Evolutionary conservation across 768 basidiomycete genomes (phyloP), one percentile per base, ranked within the genome.

Genomic region (Leccinum disarticulatum): DNA sequence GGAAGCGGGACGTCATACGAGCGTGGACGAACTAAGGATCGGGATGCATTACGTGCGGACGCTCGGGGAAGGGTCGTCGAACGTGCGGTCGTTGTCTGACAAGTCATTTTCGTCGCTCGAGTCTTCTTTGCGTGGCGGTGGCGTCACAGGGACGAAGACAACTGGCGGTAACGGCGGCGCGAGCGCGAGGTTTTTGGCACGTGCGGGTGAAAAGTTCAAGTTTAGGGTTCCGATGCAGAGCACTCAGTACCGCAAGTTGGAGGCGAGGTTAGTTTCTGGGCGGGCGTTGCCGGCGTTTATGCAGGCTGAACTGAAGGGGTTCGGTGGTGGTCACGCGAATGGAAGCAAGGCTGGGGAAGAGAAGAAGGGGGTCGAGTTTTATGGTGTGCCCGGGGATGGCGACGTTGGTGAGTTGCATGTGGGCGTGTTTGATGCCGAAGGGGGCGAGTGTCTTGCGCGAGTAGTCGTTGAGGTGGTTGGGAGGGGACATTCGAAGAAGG

Each of bases 1-100:
- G 62, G 50, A 67, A 70, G 57, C 77, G 70, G 57, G 76, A 63
- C 66, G 76, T 60, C 70, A 63, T 28, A 74, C 72, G 41, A 84
- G 81, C 66, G 78, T 76, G 28, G 90, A 91, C 68, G 90, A 88
- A 54, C 79, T 91, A 27, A 77, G 79, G 28, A 83, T 87, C 69
- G 87, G 87, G 7, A 79, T 89, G 63, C 85, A 84, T 64, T 91
- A 90, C 64, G 85, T 91, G 41, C 83, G 82, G 54, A 81, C 87
- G 14, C 77, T 90, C 57, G 90, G 87, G 22, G 85, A 79, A 36
- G 85, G 88, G 35, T 56, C 61, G 8, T 59, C 65, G 10, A 68
- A 65, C 56, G 68, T 65, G 49, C 71, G 67, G 13, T 77, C 76
- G 3, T 67, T 66, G 22, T 77, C 79, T 0, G 71, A 76, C 58